Conservation (phyloP, 2,329 filamentous ascomycete genomes). For the Xylariaceae sp. region DNA sequence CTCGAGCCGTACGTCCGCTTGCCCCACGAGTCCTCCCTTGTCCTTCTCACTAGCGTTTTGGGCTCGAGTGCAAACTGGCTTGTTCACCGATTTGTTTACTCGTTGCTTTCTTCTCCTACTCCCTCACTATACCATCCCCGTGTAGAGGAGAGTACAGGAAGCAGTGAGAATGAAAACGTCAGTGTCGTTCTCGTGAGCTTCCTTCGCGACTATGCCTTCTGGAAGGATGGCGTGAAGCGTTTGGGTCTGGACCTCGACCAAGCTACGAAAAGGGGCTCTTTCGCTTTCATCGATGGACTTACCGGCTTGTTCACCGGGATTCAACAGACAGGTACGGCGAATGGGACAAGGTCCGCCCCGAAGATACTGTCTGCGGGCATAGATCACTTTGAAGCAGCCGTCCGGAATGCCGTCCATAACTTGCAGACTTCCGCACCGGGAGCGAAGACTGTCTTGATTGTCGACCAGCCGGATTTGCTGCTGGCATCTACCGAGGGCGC, state of each 20-base stretch:
- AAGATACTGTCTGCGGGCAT: conserved; percentile 28
- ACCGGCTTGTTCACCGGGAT: conserved; percentile 48
- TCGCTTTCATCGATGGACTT: conserved; percentile 75
- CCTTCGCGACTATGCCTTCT: conserved; percentile 74
- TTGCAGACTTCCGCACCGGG: conserved; percentile 23
- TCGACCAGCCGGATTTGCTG: conserved; percentile 65
- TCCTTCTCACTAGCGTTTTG: conserved; percentile 66
- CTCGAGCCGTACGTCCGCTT: conserved; percentile 63
- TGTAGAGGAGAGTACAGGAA: conserved; percentile 8
- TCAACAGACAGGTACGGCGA: conserved; percentile 3
- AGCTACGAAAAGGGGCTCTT: conserved; percentile 54
- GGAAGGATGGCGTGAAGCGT: conserved; percentile 68
- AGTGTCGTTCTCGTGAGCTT: conserved; percentile 79
- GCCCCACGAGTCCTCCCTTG: conserved; percentile 57
- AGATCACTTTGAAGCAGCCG: conserved; percentile 36
- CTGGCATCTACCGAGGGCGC: conserved; percentile 51
- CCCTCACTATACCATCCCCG: conserved; percentile 6
- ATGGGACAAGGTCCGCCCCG: conserved; percentile 2
- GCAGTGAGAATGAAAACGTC: conserved; percentile 30
- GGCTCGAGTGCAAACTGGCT: conserved; percentile 67
- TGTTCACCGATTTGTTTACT: conserved; percentile 53
- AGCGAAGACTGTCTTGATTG: conserved; percentile 54
- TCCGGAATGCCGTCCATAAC: conserved; percentile 40
- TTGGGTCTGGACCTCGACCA: conserved; percentile 70
- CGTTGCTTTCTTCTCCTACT: conserved; percentile 36